A percentile compares a stretch with the other conserved stretches of the same genome.
Conservation (phyloP, 2,329 filamentous ascomycete genomes). For the Albifimbria verrucaria region DNA sequence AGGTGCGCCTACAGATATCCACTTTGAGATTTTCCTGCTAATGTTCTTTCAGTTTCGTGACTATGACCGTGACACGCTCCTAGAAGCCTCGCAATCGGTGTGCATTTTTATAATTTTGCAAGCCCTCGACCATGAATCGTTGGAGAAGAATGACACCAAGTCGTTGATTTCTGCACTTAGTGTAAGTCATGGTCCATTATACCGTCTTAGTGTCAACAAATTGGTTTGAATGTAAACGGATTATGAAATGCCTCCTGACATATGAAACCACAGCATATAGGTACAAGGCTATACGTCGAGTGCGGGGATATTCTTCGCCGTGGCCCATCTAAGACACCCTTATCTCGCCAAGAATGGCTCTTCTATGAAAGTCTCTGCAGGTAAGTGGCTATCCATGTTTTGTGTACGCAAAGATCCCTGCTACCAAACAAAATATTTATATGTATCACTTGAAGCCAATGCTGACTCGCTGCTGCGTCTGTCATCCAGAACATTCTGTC, state of each 20-base stretch:
- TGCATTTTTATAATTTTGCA: conserved; percentile 11
- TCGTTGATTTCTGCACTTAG: conserved; percentile 4
- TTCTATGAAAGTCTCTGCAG: conserved; percentile 10
- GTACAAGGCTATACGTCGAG: not conserved
- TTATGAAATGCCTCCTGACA: not conserved
- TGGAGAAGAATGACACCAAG: conserved; percentile 7
- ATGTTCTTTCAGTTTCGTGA: not conserved
- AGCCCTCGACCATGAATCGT: conserved; percentile 6
- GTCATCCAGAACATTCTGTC: conserved; percentile 8
- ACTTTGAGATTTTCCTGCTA: not conserved
- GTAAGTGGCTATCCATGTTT: conserved; percentile 2
- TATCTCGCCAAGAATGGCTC: conserved; percentile 6
- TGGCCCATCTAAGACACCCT: not conserved
- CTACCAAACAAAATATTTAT: too few relatives aligned
- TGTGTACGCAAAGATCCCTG: too few relatives aligned
- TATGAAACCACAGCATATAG: not conserved
- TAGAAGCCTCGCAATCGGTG: conserved; percentile 9
- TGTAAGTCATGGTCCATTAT: conserved; percentile 6
- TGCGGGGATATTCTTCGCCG: not conserved
- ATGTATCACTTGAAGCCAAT: too few relatives aligned
- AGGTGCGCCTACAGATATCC: conserved; percentile 5
- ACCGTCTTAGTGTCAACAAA: not conserved
- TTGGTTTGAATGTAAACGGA: not conserved
- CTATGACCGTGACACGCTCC: not conserved
- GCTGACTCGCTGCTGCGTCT: too few relatives aligned